Evolutionary conservation across 345 rosid species (phyloP).

Genomic region (Eucalyptus cloeziana): DNA sequence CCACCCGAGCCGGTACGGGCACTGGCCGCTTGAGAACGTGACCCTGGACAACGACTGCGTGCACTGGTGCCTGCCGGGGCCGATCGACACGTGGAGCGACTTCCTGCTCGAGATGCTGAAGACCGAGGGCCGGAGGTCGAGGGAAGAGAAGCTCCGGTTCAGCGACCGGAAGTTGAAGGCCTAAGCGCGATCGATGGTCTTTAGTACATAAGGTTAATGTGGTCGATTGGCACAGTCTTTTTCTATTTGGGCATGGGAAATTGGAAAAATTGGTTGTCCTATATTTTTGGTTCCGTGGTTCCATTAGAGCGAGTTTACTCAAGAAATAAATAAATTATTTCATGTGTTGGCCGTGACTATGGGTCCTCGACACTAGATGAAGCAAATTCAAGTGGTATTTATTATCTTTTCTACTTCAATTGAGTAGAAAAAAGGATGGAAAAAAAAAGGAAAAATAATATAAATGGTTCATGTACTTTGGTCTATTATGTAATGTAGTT

Average conservation of each 20-base stretch:
- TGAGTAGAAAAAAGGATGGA: no score
- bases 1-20: conserved; percentile 68
- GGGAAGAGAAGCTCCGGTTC: conserved; percentile 5
- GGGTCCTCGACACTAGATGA: background rate
- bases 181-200: background rate
- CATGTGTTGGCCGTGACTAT: background rate
- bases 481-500: no score
- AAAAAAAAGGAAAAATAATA: no score
- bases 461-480: no score
- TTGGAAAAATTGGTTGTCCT: background rate
- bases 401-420: background rate
- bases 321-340: background rate
- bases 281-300: background rate
- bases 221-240: background rate
- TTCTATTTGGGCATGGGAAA: background rate
- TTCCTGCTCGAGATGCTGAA: conserved; percentile 76
- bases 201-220: background rate
- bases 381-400: background rate
- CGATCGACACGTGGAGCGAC: conserved; percentile 68
- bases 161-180: conserved; percentile 1
- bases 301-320: background rate
- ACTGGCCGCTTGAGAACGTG: conserved; percentile 53
- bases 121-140: conserved; percentile 35
- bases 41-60: conserved; percentile 73
- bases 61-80: conserved; percentile 95